These are phyloP conservation scores for Asterochloris erici DNA, from an alignment of 139 green algal species.

Conservation along the genomic window DNA sequence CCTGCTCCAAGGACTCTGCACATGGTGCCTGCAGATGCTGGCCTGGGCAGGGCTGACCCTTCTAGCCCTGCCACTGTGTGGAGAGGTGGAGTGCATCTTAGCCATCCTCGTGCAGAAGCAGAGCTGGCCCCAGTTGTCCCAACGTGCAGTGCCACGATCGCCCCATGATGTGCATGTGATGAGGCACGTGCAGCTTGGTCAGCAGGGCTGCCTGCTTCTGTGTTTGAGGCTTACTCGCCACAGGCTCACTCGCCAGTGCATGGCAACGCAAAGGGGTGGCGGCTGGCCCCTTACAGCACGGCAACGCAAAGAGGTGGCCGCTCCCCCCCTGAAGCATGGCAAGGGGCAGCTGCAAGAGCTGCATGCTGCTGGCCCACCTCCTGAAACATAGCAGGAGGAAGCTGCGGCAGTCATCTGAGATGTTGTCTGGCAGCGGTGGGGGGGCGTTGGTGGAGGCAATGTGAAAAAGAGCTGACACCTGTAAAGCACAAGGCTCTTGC, in stretches of 20 bases:
- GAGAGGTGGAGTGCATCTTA: background rate
- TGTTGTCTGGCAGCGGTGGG: slow-evolving; percentile 67
- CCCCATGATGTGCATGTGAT: too few species aligned
- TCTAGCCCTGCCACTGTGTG: background rate
- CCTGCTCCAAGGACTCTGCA: background rate
- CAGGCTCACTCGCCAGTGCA: background rate
- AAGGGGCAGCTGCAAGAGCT: background rate
- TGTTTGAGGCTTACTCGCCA: background rate
- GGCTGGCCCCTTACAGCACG: background rate
- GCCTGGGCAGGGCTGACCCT: background rate
- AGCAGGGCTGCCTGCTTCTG: background rate
- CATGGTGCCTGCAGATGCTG: background rate
- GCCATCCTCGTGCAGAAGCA: background rate
- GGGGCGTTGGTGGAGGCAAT: slow-evolving; percentile 79
- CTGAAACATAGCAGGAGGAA: slow-evolving; percentile 96
- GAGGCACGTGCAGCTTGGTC: background rate
- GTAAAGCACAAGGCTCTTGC: background rate
- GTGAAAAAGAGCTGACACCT: slow-evolving; percentile 86
- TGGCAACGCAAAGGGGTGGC: background rate
- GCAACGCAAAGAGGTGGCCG: background rate
- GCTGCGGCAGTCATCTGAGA: slow-evolving; percentile 78
- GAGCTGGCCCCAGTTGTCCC: too few species aligned
- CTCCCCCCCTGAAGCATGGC: background rate
- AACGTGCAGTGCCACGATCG: too few species aligned
- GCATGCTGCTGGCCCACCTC: slow-evolving; percentile 21